phyloP scores from a whole-genome alignment of 2,329 filamentous ascomycete species.

The Alternaria arbusti region DNA sequence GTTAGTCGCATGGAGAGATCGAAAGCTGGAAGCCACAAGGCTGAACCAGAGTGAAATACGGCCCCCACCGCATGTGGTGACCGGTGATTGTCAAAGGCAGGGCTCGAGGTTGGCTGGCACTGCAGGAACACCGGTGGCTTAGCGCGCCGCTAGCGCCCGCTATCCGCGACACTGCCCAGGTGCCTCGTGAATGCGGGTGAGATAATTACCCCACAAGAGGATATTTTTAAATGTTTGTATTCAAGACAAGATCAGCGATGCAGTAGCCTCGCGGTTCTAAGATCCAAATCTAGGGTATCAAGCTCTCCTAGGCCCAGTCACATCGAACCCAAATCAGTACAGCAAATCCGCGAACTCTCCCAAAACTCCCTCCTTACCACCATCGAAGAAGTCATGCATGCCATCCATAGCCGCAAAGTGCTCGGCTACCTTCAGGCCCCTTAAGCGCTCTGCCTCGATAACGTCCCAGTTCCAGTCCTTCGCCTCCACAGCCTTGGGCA shows the following conservation, averaged over 20 bases:
- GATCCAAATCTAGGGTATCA: not conserved
- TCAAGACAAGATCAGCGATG: not conserved
- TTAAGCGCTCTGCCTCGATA: conserved; percentile 63
- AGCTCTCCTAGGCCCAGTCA: not conserved
- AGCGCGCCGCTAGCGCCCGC: not conserved
- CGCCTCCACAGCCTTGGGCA: conserved; percentile 43
- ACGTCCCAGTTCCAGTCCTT: conserved; percentile 65
- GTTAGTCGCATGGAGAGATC: not conserved
- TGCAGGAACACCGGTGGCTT: not conserved
- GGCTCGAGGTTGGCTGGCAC: not conserved
- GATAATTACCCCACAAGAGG: not conserved
- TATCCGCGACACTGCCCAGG: not conserved
- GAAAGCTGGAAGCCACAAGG: not conserved
- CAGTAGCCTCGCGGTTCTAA: not conserved
- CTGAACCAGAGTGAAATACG: not conserved
- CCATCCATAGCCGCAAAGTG: conserved; percentile 62
- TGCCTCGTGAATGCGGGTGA: not conserved
- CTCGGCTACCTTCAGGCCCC: conserved; percentile 62
- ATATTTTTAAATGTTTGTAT: not conserved
- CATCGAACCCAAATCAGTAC: conserved; percentile 14
- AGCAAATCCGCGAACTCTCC: conserved; percentile 52
- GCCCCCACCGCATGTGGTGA: not conserved
- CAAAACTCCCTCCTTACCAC: conserved; percentile 51
- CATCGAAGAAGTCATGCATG: conserved; percentile 59
- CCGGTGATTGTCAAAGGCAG: conserved; percentile 4